phyloP scores from a whole-genome alignment of 2,329 filamentous ascomycete species.

The Colletotrichum sp. region DNA sequence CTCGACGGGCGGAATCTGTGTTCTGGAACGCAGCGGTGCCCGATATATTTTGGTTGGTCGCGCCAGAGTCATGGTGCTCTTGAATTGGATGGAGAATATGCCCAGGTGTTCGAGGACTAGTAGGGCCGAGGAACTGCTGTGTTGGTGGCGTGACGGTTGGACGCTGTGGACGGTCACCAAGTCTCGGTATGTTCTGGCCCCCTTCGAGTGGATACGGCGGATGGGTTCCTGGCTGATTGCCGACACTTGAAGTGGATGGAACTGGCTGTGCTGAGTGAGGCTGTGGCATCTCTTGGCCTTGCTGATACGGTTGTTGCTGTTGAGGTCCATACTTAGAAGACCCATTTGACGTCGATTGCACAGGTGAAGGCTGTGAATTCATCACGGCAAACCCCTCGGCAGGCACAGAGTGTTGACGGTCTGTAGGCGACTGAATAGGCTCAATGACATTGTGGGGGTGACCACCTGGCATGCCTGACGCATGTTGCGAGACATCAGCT shows the following conservation, averaged over 20 bases:
- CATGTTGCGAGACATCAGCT: not conserved
- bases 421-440: not conserved
- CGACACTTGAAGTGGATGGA: not conserved
- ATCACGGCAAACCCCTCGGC: not conserved
- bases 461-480: not conserved
- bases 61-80: slow-evolving; percentile 11
- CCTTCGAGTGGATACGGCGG: not conserved
- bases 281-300: not conserved
- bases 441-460: not conserved
- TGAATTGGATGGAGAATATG: slow-evolving; percentile 22
- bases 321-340: not conserved
- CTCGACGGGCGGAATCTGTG: not conserved
- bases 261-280: not conserved
- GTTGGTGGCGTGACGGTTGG: not conserved
- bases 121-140: not conserved
- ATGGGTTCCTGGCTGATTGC: not conserved
- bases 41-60: not conserved
- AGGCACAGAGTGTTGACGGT: slow-evolving; percentile 9
- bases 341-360: not conserved
- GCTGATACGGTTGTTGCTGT: not conserved
- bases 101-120: slow-evolving; percentile 4
- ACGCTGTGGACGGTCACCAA: not conserved
- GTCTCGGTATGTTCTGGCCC: not conserved
- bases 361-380: not conserved
- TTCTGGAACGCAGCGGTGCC: not conserved